Conservation (phyloP, 2,329 filamentous ascomycete species). For the Keithomyces neogunnii region DNA sequence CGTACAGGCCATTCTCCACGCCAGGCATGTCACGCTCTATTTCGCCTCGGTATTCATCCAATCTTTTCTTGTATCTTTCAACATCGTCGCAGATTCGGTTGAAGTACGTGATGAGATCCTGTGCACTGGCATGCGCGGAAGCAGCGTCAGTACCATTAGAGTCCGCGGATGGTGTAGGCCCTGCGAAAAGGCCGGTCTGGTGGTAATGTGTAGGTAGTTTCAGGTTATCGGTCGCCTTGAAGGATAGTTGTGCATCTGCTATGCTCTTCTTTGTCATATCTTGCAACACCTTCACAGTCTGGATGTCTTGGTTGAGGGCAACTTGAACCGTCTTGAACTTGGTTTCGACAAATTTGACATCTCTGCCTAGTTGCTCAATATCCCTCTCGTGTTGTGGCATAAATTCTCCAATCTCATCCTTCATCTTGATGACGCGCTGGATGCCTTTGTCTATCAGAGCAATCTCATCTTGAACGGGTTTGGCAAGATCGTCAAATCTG, state of each 20-base stretch:
- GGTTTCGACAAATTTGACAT: slow-evolving; percentile 41
- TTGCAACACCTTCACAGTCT: slow-evolving; percentile 57
- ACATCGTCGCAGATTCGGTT: slow-evolving; percentile 35
- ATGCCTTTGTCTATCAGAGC: slow-evolving; percentile 73
- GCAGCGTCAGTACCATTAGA: slow-evolving; percentile 23
- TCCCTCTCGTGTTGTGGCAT: slow-evolving; percentile 46
- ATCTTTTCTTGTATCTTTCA: slow-evolving; percentile 32
- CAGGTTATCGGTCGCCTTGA: slow-evolving; percentile 67
- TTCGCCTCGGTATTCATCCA: slow-evolving; percentile 36
- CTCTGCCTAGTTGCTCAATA: slow-evolving; percentile 36
- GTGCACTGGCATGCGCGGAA: slow-evolving; percentile 28
- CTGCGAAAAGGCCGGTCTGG: slow-evolving; percentile 35
- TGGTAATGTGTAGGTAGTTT: slow-evolving; percentile 56
- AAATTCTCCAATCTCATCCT: slow-evolving; percentile 66
- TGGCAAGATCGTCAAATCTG: slow-evolving; percentile 82
- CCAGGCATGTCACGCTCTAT: slow-evolving; percentile 40
- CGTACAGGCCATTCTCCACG: slow-evolving; percentile 37
- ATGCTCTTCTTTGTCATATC: slow-evolving; percentile 51
- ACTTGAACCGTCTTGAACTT: slow-evolving; percentile 37
- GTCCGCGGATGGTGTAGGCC: slow-evolving; percentile 18
- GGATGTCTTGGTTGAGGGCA: slow-evolving; percentile 46
- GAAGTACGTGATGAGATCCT: slow-evolving; percentile 36
- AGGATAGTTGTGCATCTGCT: slow-evolving; percentile 61
- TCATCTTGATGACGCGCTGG: slow-evolving; percentile 67
- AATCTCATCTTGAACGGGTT: slow-evolving; percentile 72